A percentile compares a stretch with the other conserved stretches of the same genome.
These are phyloP conservation scores for Pistacia atlantica DNA, from an alignment of 345 rosid genomes.

Conservation along the genomic window DNA sequence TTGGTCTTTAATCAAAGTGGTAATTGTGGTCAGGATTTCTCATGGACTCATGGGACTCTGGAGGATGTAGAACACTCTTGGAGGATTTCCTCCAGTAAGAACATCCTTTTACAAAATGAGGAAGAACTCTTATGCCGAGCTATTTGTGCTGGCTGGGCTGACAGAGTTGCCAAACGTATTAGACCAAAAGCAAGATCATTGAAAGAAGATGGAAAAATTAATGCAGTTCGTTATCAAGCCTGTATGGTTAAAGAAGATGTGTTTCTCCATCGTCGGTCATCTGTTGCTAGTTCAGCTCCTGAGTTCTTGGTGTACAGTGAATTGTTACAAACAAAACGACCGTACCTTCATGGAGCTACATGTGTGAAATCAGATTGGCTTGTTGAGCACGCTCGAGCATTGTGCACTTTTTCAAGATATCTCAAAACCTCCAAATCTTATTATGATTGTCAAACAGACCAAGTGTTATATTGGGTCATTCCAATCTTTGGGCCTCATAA, in stretches of 20 bases:
- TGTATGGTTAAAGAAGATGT: slow-evolving; percentile 69
- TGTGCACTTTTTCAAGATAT: slow-evolving; percentile 60
- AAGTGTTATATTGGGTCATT: slow-evolving; percentile 53
- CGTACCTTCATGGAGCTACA: slow-evolving; percentile 88
- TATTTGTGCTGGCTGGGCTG: slow-evolving; percentile 96
- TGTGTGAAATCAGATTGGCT: slow-evolving; percentile 81
- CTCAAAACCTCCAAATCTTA: slow-evolving; percentile 63
- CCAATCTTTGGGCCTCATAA: slow-evolving; percentile 69
- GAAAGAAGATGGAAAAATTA: slow-evolving; percentile 47
- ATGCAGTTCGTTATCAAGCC: slow-evolving; percentile 63
- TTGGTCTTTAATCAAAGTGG: slow-evolving; percentile 58
- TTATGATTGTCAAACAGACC: slow-evolving; percentile 58
- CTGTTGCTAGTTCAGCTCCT: slow-evolving; percentile 66
- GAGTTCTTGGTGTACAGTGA: slow-evolving; percentile 85
- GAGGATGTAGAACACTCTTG: slow-evolving; percentile 72
- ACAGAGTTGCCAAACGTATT: slow-evolving; percentile 74
- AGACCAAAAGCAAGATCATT: slow-evolving; percentile 33
- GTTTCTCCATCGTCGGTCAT: slow-evolving; percentile 79
- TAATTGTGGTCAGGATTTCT: slow-evolving; percentile 42
- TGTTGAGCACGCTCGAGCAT: slow-evolving; percentile 55
- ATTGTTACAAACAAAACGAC: slow-evolving; percentile 65
- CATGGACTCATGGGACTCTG: slow-evolving; percentile 74
- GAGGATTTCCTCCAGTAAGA: slow-evolving; percentile 51
- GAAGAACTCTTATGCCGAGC: slow-evolving; percentile 79
- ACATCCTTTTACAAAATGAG: slow-evolving; percentile 56